phyloP scores from a whole-genome alignment of 805 yeast species.

The Kuraishia borneana region DNA sequence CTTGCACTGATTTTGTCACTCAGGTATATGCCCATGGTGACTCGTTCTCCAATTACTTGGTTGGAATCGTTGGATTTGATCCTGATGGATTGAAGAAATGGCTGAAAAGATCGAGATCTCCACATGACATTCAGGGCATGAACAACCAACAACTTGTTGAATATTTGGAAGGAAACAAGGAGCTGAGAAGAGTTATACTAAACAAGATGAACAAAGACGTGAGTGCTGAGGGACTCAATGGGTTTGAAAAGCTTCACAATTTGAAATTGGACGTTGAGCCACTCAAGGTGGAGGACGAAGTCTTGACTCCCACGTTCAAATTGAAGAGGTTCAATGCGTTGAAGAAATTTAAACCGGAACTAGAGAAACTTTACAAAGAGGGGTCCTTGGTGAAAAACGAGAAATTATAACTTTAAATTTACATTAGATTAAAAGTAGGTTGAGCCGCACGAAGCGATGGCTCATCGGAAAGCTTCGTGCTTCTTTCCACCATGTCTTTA shows the following conservation, averaged over 20 bases:
- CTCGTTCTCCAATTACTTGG: slow-evolving; percentile 40
- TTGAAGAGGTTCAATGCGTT: slow-evolving; percentile 20
- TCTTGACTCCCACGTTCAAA: slow-evolving; percentile 57
- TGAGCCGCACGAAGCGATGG: too few species aligned
- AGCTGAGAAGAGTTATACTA: slow-evolving; percentile 21
- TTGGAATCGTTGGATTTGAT: slow-evolving; percentile 55
- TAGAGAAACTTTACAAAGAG: slow-evolving; percentile 6
- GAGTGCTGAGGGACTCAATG: slow-evolving; percentile 30
- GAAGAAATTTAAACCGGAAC: slow-evolving; percentile 3
- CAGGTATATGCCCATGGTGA: slow-evolving; percentile 61
- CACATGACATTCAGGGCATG: slow-evolving; percentile 19
- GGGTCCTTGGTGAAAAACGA: slow-evolving; percentile 6
- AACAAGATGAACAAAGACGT: slow-evolving; percentile 25
- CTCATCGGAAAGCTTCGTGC: neutral
- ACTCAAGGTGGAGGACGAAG: slow-evolving; percentile 46
- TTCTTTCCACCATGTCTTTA: neutral
- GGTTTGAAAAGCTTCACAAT: slow-evolving; percentile 56
- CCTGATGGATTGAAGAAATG: slow-evolving; percentile 14
- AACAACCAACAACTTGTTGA: too few species aligned
- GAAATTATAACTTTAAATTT: neutral
- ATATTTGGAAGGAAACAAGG: slow-evolving; percentile 9
- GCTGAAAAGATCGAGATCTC: slow-evolving; percentile 5
- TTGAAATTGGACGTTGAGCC: slow-evolving; percentile 44
- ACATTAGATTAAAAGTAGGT: neutral
- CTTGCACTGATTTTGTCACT: slow-evolving; percentile 31